Evolutionary conservation across 768 basidiomycete species (phyloP), one percentile per base, ranked within the genome.

Genomic region (Lentinula sp.): DNA sequence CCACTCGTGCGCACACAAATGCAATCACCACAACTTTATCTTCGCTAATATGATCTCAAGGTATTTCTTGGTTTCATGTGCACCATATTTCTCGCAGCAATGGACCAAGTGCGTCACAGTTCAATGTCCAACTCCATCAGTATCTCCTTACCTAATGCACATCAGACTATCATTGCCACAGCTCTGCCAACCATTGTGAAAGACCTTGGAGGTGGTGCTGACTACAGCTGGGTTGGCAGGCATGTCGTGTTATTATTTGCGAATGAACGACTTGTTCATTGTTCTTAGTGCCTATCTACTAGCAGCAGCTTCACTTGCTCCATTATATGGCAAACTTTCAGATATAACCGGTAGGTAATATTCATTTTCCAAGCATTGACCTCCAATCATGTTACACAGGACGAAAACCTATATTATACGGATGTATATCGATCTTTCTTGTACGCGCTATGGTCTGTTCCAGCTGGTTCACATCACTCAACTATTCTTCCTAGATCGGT

Each of bases 301-400:
- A 21, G 80, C 86, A 0, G 83, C 86, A 4, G 84, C 84, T 5
- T 76, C 87, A 3, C 74, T 90, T 10, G 79, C 85, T 0, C 91
- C 92, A 0, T 65, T 91, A 1, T 93, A 91, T 62, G 92, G 92
- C 5, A 93, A 93, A 66, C 69, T 91, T 0, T 89, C 88, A 1
- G 86, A 55, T 31, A 60, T 60, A 23, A 52, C 28, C 31, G 59
- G 59, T 60, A n/a, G 7, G 48, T 37, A 31, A 32, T 49, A 0
- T 39, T 39, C 1, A 5, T 34, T 11, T 50, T 5, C 21, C n/a
- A 18, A 7, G n/a, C n/a, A 48, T 45, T 13, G 37, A 9, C n/a
- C n/a, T 40, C 32, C 35, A 40, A 6, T 32, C 16, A 40, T 10
- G 15, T 21, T 21, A 10, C 21, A 10, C 65, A 78, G 85, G 86